Evolutionary conservation across 495 filamentous ascomycete genomes (phyloP), one percentile per base, ranked within the genome.

Genomic region (Talaromyces stipitatus): DNA sequence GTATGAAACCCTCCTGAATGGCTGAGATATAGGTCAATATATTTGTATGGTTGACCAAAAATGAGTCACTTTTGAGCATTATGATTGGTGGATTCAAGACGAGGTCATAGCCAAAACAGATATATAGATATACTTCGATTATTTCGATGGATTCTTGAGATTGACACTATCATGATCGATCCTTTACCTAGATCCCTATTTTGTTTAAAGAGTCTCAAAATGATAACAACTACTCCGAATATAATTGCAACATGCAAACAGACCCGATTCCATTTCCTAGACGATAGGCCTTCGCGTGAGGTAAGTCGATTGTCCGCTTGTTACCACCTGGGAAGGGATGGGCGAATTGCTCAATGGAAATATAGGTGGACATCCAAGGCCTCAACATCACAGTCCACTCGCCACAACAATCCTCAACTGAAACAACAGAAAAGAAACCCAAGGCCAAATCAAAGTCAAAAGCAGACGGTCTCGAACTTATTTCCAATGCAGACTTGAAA

Each of bases 291-390:
- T 38, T 70, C 70, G 2, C 60, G 66, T 33, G 74, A 77, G 66
- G 73, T 77, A 62, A 20, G 50, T 41, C 11, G 23, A 12, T 3
- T 30, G 4, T 45, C 16, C 8, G 2, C 33, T n/a, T n/a, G n/a
- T n/a, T n/a, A n/a, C n/a, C n/a, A n/a, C n/a, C n/a, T n/a, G n/a
- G n/a, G n/a, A n/a, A n/a, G n/a, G n/a, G n/a, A n/a, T n/a, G n/a
- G n/a, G n/a, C n/a, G n/a, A 18, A 20, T 41, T 55, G n/a, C 27
- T 14, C 10, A 26, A 45, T 12, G n/a, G 10, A 29, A 58, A 12
- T 45, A 18, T 50, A 89, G 85, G 72, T 90, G 32, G 85, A 88
- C 64, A 80, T 90, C 32, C 79, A 85, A 51, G 83, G 82, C 14
- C 71, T 90, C 41, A 80, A 75, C 48, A 86, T 90, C 55, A 77